Evolutionary conservation across 768 basidiomycete species (phyloP), one percentile per base, ranked within the genome.

Genomic region (Pleurotus giganteus): DNA sequence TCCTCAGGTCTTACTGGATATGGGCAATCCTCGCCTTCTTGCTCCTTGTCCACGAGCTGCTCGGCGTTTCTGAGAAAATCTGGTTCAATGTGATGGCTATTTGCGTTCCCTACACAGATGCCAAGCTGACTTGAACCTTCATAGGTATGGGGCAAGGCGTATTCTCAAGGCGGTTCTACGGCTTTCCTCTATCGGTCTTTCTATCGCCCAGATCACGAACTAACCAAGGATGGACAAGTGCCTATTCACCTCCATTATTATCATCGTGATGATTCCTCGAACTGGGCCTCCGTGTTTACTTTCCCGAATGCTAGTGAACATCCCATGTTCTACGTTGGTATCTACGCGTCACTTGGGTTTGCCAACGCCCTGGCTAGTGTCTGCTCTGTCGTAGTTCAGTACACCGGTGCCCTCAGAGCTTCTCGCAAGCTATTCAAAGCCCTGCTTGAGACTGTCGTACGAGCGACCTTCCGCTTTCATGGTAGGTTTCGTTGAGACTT

Each of bases 391-490:
- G 67, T 74, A 19, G 78, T 80, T 1, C 85, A 88, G 64, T 85
- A 80, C 60, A 82, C 81, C 0, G 88, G 85, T 29, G 82, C 82
- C 3, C 63, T 80, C 41, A 72, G 76, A 47, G 80, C 79, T 11
- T 80, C 78, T 11, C 62, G 75, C 4, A 65, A 66, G 26, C 66
- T 80, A 15, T 79, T 79, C 65, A 72, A 67, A 60, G 74, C 77
- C 47, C 69, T 94, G 32, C 70, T 94, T 50, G 79, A 76, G 5
- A 80, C 80, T 0, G 88, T 94, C 8, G 84, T 92, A 15, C 77
- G 83, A 12, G 89, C 91, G 6, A 92, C 92, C 4, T 91, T 94
- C 78, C 78, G 91, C 52, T 91, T 88, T 77, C 86, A 86, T 63
- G 90, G 44, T 43, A 13, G 4, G 24, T 32, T 23, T 4, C 27